Conservation (phyloP, 2,329 filamentous ascomycete genomes). For the Verruconis gallopava region DNA sequence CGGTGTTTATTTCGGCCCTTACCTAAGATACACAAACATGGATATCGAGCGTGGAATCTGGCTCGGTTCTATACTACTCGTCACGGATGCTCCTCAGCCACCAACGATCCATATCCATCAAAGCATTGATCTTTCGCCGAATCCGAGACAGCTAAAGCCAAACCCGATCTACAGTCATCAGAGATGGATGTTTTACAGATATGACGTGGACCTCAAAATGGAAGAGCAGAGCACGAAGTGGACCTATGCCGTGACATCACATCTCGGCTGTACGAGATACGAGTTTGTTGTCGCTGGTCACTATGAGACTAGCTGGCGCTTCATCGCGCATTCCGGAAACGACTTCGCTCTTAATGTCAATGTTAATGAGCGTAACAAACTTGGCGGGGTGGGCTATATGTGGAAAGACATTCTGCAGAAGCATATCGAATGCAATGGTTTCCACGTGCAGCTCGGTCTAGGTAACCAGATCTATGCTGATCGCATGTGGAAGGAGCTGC, state of each 20-base stretch:
- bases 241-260: constrained; percentile 97
- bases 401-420: constrained; percentile 99
- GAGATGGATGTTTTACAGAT: constrained; percentile 90
- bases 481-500: constrained; percentile 90
- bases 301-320: constrained; percentile 84
- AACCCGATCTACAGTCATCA: constrained; percentile 80
- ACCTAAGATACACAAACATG: constrained; percentile 94
- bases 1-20: constrained; percentile 94
- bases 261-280: constrained; percentile 93
- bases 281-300: constrained; percentile 91
- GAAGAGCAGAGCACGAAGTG: constrained; percentile 72
- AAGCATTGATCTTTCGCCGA: constrained; percentile 80
- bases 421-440: constrained; percentile 90
- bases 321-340: constrained; percentile 90
- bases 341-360: constrained; percentile 85
- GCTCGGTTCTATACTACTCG: constrained; percentile 85
- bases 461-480: constrained; percentile 95
- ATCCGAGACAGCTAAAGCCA: constrained; percentile 73
- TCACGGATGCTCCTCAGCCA: constrained; percentile 81
- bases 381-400: constrained; percentile 89
- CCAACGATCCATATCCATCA: constrained; percentile 94
- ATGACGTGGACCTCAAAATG: constrained; percentile 85
- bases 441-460: constrained; percentile 83
- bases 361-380: constrained; percentile 68
- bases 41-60: constrained; percentile 81